Evolutionary conservation across 768 basidiomycete genomes (phyloP), one percentile per base, ranked within the genome.

Genomic region (Calvatia gigantea): DNA sequence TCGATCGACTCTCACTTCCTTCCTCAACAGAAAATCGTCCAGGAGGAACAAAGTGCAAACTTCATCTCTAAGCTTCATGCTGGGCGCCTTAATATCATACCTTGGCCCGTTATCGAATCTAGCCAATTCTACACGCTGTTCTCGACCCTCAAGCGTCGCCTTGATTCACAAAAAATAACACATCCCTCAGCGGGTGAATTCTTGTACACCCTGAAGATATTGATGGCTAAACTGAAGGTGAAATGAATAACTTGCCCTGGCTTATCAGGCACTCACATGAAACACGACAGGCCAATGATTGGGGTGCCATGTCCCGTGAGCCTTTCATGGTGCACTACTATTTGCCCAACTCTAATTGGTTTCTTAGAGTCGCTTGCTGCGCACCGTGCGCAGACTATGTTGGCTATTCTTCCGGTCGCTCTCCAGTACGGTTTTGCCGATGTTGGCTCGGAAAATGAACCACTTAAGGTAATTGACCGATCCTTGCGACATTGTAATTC

Each of bases 201-300:
- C 60, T 67, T 85, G 4, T 75, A 78, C 35, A 71, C 76, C 2
- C 68, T 86, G 62, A 86, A 86, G 64, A 82, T 81, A 0, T 58
- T 86, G 42, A 86, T 86, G 84, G 84, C 84, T 5, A 86, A 86
- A 55, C 61, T 86, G 37, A 86, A 85, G 75, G 84, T 81, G 46
- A 44, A 56, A 56, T 4, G 7, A 37, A 33, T 28, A 52, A n/a
- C 51, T 15, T 50, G n/a, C 51, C 27, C 17, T 19, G 17, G 6
- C 15, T 46, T 27, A 42, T 0, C 52, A n/a, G 2, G 51, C 3
- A 25, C 5, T 19, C 19, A 19, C 11, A 17, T 2, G 12, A 23
- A 15, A 29, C 31, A n/a, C 7, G 15, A 38, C 54, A 84, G 84
- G 76, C 80, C 2, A 84, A 84, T 32, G 85, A 86, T 57, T 86